Evolutionary conservation across 768 basidiomycete genomes (phyloP).

Genomic region (Russula abietina): DNA sequence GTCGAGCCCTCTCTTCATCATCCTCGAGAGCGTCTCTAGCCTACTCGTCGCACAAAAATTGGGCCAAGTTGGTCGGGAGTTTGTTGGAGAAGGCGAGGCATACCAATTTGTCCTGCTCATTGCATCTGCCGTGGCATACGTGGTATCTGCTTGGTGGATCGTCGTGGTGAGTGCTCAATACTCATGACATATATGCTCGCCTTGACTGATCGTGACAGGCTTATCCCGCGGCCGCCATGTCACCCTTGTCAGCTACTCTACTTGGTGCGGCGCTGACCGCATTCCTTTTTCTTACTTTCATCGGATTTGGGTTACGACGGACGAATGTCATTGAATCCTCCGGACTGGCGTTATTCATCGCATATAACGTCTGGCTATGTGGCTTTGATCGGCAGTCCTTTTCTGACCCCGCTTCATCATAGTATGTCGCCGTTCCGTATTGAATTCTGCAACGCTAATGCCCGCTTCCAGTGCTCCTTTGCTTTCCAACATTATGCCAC

Average conservation of each 20-base stretch:
- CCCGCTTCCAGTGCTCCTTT: constrained; percentile 53
- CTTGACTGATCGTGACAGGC: constrained; percentile 39
- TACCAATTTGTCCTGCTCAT: constrained; percentile 76
- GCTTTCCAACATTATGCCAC: constrained; percentile 71
- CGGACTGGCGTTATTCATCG: constrained; percentile 79
- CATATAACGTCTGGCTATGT: constrained; percentile 88
- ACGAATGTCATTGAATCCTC: constrained; percentile 93
- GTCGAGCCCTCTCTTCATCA: constrained; percentile 72
- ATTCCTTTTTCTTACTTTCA: constrained; percentile 84
- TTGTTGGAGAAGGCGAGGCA: constrained; percentile 65
- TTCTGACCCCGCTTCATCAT: constrained; percentile 67
- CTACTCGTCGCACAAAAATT: constrained; percentile 76
- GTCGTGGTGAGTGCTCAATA: constrained; percentile 50
- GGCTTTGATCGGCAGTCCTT: constrained; percentile 71
- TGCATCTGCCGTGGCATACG: constrained; percentile 71
- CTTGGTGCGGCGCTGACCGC: constrained; percentile 84
- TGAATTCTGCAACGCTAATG: background rate
- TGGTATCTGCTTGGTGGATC: constrained; percentile 82
- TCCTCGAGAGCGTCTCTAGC: constrained; percentile 80
- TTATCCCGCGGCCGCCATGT: constrained; percentile 76
- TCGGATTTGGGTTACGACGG: constrained; percentile 81
- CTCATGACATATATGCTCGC: background rate
- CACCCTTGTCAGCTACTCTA: constrained; percentile 82
- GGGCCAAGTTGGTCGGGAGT: constrained; percentile 67
- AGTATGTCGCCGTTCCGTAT: constrained; percentile 44